Base-by-base conservation (phyloP, 129 eudicot genomes). In the Calendula officinalis region DNA sequence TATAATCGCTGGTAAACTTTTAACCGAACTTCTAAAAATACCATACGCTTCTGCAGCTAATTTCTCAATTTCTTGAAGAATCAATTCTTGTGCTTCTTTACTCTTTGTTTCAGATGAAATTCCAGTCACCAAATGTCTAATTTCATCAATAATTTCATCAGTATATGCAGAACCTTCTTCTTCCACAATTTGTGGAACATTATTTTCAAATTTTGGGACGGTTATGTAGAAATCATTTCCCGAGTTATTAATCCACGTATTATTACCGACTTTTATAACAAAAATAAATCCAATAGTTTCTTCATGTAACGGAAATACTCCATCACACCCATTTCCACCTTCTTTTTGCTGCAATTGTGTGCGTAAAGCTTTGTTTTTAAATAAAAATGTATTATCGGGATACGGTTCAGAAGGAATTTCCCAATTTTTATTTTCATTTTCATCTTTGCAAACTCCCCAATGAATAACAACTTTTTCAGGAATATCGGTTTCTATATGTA, bases 11-110 rank as follows among this genome's bases (percentile, higher is more conserved):
- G 81, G 69, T 62, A 67, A 59, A 10, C 76, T 58, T 59, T 78
- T 80, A 63, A 74, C 61, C 30, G 92, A 71, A 74, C 81, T 78
- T 84, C 99, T 82, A 77, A 88, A 94, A 39, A 94, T 77, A 60
- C 97, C 65, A 43, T 94, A 94, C 32, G 99, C 99, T 83, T 94
- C 97, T 53, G 99, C 99, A 57, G 97, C 99, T 63, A 88, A 74
- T 78, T 86, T 94, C 77, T 94, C 99, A 16, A 94, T 94, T 56
- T 94, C 99, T 73, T 80, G 97, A 73, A 88, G 97, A 65, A 94
- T 88, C 46, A 30, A 61, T 61, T 89, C 97, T 37, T 86, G 92
- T 43, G 84, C 75, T 78, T 83, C 90, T 76, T 71, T 86, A 69
- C 70, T 79, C 71, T 94, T 86, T 13, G 87, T 74, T 65, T 75